Base-by-base conservation (phyloP, 768 basidiomycete species). In the Butyriboletus loyo region DNA sequence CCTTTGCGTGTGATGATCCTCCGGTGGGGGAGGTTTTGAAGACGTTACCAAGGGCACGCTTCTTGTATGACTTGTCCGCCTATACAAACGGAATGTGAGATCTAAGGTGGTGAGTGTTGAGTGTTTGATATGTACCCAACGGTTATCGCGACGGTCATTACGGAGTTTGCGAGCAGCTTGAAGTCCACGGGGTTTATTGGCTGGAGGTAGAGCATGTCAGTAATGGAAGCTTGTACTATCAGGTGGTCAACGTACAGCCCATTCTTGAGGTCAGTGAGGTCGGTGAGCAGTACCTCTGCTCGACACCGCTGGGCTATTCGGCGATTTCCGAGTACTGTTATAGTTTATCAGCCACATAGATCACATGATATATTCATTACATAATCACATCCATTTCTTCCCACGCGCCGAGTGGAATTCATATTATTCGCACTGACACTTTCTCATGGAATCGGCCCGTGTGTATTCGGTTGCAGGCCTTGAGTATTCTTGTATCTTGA, bases 11-110 rank as follows among this genome's bases (percentile, higher is more conserved):
- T 62, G 97, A 98, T 52, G 94, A 95, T 61, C 97, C 97, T 77
- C 94, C 97, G 56, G 97, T 98, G 42, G 97, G 97, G 30, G 96
- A 98, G 68, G 97, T 98, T 82, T 96, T 97, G 89, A 95, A 99
- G 71, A 97, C 85, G 79, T 98, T 99, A 56, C 97, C 97, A 53
- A 99, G 86, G 53, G 97, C 97, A 69, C 97, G 90, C 78, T 98
- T 99, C 86, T 98, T 99, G 81, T 98, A 99, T 40, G 86, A 78
- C 77, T 96, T 96, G 77, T 98, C 95, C 77, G 96, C 96, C 92
- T 96, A 46, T 30, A 58, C 53, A 35, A 48, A 52, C 47, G 3
- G 28, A 27, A 43, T 34, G 30, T 65, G 48, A 67, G 60, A 58
- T 58, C 41, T 34, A 50, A 36, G 40, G 22, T 38, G 30, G 35